These are phyloP conservation scores for Aspergillus sp. DNA, from an alignment of 2,329 filamentous ascomycete species.

Conservation along the genomic window DNA sequence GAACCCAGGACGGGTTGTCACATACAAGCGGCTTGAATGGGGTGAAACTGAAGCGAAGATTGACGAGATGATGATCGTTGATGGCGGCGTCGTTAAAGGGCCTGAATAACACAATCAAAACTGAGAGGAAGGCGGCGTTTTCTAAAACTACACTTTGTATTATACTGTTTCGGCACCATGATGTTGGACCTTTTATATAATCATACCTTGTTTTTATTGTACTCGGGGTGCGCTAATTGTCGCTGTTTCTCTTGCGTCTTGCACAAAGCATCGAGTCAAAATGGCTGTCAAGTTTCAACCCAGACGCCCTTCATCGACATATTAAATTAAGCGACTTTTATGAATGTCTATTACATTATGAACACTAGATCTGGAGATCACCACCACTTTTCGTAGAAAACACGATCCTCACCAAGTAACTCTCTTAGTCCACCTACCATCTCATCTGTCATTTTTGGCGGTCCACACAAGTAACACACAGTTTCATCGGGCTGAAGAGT, in stretches of 20 bases:
- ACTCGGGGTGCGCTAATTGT: too few species aligned
- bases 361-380: slow-evolving; percentile 23
- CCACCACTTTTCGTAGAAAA: slow-evolving; percentile 64
- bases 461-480: slow-evolving; percentile 64
- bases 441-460: slow-evolving; percentile 64
- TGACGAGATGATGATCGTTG: slow-evolving; percentile 59
- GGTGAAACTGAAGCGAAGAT: slow-evolving; percentile 49
- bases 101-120: slow-evolving; percentile 2
- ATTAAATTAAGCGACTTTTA: too few species aligned
- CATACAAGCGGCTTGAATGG: slow-evolving; percentile 84
- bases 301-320: too few species aligned
- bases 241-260: too few species aligned
- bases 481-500: slow-evolving; percentile 28
- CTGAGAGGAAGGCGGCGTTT: too few species aligned
- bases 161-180: too few species aligned
- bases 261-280: too few species aligned
- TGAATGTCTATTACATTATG: neutral
- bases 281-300: too few species aligned
- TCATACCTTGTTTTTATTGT: too few species aligned
- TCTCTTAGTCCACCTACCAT: slow-evolving; percentile 45
- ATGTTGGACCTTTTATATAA: too few species aligned
- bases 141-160: too few species aligned
- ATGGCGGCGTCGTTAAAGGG: slow-evolving; percentile 50
- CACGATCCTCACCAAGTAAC: slow-evolving; percentile 43
- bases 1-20: slow-evolving; percentile 80